Evolutionary conservation across 768 basidiomycete genomes (phyloP).

Genomic region (Agaricus subrufescens): DNA sequence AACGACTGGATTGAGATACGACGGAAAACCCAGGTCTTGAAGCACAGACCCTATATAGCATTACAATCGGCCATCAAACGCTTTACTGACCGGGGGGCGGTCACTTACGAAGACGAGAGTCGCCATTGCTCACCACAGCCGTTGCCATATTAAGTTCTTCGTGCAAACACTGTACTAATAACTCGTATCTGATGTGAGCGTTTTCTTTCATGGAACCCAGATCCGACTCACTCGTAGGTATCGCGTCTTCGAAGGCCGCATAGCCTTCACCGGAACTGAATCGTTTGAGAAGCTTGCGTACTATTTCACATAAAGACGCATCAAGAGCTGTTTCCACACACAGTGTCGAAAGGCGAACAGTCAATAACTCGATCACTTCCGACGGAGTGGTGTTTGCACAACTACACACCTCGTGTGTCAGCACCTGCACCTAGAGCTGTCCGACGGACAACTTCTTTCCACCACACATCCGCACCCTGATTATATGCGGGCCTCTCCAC

Average conservation of each 20-base stretch:
- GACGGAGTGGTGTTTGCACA: not conserved
- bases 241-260: constrained; percentile 28
- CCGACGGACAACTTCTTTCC: constrained; percentile 69
- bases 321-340: constrained; percentile 43
- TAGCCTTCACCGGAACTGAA: constrained; percentile 76
- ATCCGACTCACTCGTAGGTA: constrained; percentile 22
- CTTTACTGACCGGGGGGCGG: not conserved
- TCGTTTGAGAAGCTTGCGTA: constrained; percentile 52
- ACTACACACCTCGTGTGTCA: constrained; percentile 43
- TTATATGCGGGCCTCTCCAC: constrained; percentile 55
- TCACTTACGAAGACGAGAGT: constrained; percentile 62
- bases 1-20: constrained; percentile 48
- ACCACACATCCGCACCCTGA: constrained; percentile 57
- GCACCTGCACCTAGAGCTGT: constrained; percentile 78
- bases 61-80: not conserved
- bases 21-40: constrained; percentile 53
- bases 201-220: not conserved
- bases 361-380: not conserved
- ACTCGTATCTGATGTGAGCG: not conserved
- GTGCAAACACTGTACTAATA: constrained; percentile 41
- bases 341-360: not conserved
- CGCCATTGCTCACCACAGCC: constrained; percentile 69
- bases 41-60: constrained; percentile 39
- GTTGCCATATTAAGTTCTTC: constrained; percentile 39
- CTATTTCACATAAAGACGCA: constrained; percentile 48